These are phyloP conservation scores for Boletus huronensis DNA, from an alignment of 768 basidiomycete genomes.

Conservation along the genomic window DNA sequence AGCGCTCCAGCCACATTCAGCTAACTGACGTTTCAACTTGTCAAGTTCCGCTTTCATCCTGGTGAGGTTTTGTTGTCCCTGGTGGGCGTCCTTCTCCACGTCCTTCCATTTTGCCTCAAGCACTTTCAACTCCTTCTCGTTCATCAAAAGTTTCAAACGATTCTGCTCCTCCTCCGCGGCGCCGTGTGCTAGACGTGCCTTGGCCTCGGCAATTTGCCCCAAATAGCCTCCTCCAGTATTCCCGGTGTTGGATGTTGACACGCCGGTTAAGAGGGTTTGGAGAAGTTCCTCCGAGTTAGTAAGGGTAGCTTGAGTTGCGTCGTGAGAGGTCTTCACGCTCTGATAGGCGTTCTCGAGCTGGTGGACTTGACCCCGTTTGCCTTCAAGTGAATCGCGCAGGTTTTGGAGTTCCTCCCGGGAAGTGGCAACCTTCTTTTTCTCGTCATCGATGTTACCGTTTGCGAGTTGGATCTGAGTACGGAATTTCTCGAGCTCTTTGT, in stretches of 20 bases:
- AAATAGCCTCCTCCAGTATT: conserved; percentile 89
- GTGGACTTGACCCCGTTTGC: conserved; percentile 59
- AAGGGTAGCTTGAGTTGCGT: conserved; percentile 55
- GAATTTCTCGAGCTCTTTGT: conserved; percentile 76
- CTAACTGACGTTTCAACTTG: conserved; percentile 48
- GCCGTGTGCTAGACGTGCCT: conserved; percentile 68
- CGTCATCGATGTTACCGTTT: conserved; percentile 70
- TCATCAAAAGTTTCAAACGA: conserved; percentile 69
- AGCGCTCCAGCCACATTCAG: conserved; percentile 68
- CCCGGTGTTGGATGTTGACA: conserved; percentile 64
- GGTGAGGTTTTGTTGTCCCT: conserved; percentile 67
- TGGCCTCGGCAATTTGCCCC: conserved; percentile 90
- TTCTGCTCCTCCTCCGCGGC: conserved; percentile 83
- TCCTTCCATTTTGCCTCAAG: conserved; percentile 80
- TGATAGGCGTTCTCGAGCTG: conserved; percentile 52
- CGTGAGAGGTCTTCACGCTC: conserved; percentile 67
- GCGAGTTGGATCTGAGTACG: conserved; percentile 85
- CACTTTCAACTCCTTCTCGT: conserved; percentile 70
- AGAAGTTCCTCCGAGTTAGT: conserved; percentile 85
- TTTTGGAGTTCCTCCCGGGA: conserved; percentile 57
- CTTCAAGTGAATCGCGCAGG: conserved; percentile 54
- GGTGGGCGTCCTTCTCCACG: conserved; percentile 79
- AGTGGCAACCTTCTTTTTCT: conserved; percentile 54
- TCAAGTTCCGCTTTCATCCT: conserved; percentile 56
- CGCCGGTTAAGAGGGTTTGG: conserved; percentile 90